A percentile compares a stretch with the other conserved stretches of the same genome.
Evolutionary conservation across 1,284 basidiomycete species (phyloP).

Genomic region (Erythrobasidium hasegawianum): DNA sequence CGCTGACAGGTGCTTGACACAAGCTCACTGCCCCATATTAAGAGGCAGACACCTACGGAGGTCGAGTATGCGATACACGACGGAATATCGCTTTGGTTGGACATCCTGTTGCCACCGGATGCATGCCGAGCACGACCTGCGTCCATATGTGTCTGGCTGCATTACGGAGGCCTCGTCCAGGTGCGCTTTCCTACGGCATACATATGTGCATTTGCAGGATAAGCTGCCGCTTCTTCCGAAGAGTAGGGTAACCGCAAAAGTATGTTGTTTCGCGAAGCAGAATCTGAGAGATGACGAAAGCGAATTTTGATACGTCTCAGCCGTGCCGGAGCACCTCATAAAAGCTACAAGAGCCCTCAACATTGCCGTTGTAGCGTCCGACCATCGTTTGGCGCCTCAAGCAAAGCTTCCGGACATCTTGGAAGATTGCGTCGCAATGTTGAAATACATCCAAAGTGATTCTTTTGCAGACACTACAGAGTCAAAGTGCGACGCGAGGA

Average conservation of each 20-base stretch:
- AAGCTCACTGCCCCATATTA: neutral
- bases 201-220: neutral
- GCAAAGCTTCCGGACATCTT: slow-evolving; percentile 1
- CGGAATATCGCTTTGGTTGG: neutral
- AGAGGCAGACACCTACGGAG: neutral
- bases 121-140: neutral
- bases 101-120: neutral
- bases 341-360: neutral
- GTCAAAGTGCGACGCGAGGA: neutral
- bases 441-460: slow-evolving; percentile 1
- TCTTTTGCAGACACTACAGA: neutral
- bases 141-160: slow-evolving; percentile 1
- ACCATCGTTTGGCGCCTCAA: slow-evolving; percentile 1
- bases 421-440: neutral
- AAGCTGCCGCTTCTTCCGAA: neutral
- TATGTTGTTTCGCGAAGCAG: neutral
- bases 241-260: neutral
- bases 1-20: neutral
- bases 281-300: neutral
- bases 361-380: slow-evolving; percentile 1
- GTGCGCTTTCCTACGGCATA: slow-evolving; percentile 1
- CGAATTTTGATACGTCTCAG: neutral
- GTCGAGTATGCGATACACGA: neutral
- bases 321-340: neutral
- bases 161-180: slow-evolving; percentile 1